A percentile compares a stretch with the other conserved stretches of the same genome.
Conservation (phyloP, 495 filamentous ascomycete genomes). For the Talaromyces proteolyticus region DNA sequence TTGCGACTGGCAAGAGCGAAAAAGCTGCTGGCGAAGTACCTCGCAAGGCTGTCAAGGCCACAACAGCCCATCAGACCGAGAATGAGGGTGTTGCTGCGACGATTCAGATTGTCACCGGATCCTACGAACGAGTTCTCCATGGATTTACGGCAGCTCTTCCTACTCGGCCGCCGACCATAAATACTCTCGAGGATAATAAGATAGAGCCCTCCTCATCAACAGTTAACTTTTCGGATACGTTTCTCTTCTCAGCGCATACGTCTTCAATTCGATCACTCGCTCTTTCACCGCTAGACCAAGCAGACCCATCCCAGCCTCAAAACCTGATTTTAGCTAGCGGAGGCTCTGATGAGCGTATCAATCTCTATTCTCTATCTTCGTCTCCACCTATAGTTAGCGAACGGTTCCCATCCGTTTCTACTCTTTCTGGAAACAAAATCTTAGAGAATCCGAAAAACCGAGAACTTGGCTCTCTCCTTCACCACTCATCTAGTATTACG, state of each 20-base stretch:
- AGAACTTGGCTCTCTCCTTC: constrained; percentile 78
- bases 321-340: constrained; percentile 87
- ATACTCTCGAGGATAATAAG: constrained; percentile 13
- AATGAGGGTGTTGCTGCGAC: constrained; percentile 37
- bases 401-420: constrained; percentile 45
- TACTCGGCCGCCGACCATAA: constrained; percentile 13
- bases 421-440: constrained; percentile 60
- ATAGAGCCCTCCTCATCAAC: constrained; percentile 17
- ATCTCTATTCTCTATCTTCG: constrained; percentile 85
- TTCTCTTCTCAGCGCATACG: constrained; percentile 90
- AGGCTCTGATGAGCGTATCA: constrained; percentile 87
- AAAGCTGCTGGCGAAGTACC: constrained; percentile 17
- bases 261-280: constrained; percentile 88
- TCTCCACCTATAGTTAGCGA: constrained; percentile 45
- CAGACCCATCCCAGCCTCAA: constrained; percentile 45
- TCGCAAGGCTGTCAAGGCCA: constrained; percentile 30
- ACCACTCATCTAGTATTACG: constrained; percentile 78
- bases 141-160: constrained; percentile 68
- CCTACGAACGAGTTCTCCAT: constrained; percentile 91
- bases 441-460: constrained; percentile 80
- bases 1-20: constrained; percentile 24
- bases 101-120: constrained; percentile 86
- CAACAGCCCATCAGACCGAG: constrained; percentile 16
- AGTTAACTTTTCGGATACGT: constrained; percentile 81
- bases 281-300: constrained; percentile 68